Evolutionary conservation across 345 rosid species (phyloP).

Genomic region (Excoecaria agallocha): DNA sequence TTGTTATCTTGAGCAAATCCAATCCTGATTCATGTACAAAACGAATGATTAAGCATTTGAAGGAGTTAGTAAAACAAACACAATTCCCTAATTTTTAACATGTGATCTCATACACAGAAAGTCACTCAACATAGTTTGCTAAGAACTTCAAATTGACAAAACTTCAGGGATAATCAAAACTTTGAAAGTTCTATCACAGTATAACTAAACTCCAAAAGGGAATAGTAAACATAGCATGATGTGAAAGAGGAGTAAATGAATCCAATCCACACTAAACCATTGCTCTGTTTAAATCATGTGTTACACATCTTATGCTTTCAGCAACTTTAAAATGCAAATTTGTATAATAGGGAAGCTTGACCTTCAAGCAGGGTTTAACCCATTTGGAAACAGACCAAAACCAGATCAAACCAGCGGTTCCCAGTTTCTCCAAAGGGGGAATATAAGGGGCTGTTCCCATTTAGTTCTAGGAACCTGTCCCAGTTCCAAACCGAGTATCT

Average conservation of each 20-base stretch:
- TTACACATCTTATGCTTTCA: not conserved
- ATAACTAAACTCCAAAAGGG: not conserved
- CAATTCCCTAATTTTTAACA: not conserved
- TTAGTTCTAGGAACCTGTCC: not conserved
- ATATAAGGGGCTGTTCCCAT: not conserved
- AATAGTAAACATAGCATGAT: not conserved
- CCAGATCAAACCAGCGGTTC: not conserved
- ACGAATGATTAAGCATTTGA: not conserved
- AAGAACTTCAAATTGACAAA: constrained; percentile 1
- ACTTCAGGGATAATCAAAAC: not conserved
- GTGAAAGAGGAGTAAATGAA: not conserved
- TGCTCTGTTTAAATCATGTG: not conserved
- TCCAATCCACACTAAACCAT: not conserved
- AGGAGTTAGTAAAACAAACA: not conserved
- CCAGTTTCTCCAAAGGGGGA: not conserved
- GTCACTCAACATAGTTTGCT: not conserved
- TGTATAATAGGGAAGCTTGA: not conserved
- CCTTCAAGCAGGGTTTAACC: not conserved
- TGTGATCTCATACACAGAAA: not conserved
- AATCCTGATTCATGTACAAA: not conserved
- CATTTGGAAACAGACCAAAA: not conserved
- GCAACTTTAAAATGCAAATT: not conserved
- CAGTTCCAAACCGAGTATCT: not conserved
- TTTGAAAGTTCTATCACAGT: not conserved
- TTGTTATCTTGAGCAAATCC: not conserved